Conservation (phyloP, 257 asterid species). For the Solanum okadae region DNA sequence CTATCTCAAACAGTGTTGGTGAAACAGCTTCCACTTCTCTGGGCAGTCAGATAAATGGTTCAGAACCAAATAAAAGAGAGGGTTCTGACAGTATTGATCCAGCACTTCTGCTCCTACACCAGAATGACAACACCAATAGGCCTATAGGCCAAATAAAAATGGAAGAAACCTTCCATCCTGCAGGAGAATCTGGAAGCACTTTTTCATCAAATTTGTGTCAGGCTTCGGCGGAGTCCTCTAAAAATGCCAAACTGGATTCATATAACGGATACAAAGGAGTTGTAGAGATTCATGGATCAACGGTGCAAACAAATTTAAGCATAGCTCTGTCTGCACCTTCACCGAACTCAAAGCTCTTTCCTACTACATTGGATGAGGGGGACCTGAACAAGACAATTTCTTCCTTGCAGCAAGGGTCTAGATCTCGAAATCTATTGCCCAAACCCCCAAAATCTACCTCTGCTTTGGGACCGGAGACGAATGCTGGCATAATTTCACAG, state of each 20-base stretch:
- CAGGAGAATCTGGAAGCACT: constrained; percentile 36
- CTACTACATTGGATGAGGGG: constrained; percentile 42
- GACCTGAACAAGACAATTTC: constrained; percentile 30
- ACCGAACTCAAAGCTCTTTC: constrained; percentile 25
- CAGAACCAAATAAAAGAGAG: constrained; percentile 25
- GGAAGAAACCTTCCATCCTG: constrained; percentile 13
- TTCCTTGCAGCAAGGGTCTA: constrained; percentile 47
- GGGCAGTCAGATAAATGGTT: constrained; percentile 13
- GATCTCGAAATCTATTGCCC: constrained; percentile 63
- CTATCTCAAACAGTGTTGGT: constrained; percentile 23
- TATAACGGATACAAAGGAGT: constrained; percentile 21
- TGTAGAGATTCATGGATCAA: constrained; percentile 24
- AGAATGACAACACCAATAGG: constrained; percentile 19
- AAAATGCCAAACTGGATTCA: constrained; percentile 13
- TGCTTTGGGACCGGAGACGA: constrained; percentile 44
- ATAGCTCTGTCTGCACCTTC: constrained; percentile 51
- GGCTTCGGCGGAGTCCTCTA: constrained; percentile 27
- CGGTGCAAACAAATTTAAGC: constrained; percentile 66
- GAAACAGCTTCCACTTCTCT: constrained; percentile 8
- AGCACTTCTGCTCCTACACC: constrained; percentile 17
- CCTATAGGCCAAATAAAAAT: constrained; percentile 23
- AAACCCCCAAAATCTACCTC: constrained; percentile 49
- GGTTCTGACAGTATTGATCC: constrained; percentile 22
- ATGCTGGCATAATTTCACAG: constrained; percentile 41
- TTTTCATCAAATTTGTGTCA: constrained; percentile 24